Evolutionary conservation across 192 early-diverging fungal genomes (phyloP), one percentile per base, ranked within the genome.

Genomic region (Jimgerdemannia lactiflua): DNA sequence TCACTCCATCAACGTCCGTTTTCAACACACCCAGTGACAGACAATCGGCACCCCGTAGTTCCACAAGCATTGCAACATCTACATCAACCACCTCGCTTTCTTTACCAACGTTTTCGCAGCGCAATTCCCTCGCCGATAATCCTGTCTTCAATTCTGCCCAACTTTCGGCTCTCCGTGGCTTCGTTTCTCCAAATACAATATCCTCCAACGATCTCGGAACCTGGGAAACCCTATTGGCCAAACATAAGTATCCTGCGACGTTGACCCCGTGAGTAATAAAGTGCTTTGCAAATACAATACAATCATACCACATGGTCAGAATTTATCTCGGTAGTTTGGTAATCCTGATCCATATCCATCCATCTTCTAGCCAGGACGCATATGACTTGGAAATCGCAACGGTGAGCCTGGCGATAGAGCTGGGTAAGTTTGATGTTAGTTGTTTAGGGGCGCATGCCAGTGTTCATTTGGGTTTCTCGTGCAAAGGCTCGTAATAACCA

Each of bases 351-450:
- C 14, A 59, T 59, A 59, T 59, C 29, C 29, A 29, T 29, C 29
- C 14, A 59, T 2, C 14, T 10, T 59, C 14, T 59, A 59, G 49
- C 2, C 91, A 93, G 77, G 91, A 92, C 75, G 90, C 90, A 41
- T 91, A 86, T 80, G 91, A 92, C 74, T 77, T 93, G 29, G 91
- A 93, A 69, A 92, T 92, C 89, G 82, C 84, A 10, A 90, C 89
- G 43, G 84, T 89, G 10, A 82, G 83, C 63, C 75, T 89, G 74
- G 88, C 89, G 14, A 89, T 91, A 67, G 86, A 88, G 71, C 77
- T 91, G 70, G 84, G 90, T 92, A 84, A 69, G 80, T 67, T 59
- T 59, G 49, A 59, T 59, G 6, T 59, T 59, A 2, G 49, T 59
- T 59, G 49, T 59, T 14, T 59, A 29, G 29, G 29, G 1, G 29